Percentiles rank a stretch among this genome's conserved stretches.
These are phyloP conservation scores for Colletotrichum costaricense DNA, from an alignment of 2,329 filamentous ascomycete species.

Conservation along the genomic window DNA sequence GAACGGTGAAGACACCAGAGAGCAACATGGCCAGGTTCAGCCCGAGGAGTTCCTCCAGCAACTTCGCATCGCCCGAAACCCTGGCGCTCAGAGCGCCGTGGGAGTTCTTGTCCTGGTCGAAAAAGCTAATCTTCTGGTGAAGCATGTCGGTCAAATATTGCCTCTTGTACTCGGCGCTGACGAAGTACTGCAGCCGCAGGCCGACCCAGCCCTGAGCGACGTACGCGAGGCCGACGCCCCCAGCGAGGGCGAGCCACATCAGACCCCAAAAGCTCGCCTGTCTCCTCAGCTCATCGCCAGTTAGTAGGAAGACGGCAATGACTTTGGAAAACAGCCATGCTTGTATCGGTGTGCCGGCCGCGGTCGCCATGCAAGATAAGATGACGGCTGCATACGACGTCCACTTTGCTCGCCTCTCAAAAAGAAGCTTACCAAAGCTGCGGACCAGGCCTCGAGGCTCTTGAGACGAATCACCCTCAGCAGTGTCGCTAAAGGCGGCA, in stretches of 20 bases:
- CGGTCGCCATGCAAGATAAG: conserved; percentile 40
- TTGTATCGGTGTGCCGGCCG: conserved; percentile 42
- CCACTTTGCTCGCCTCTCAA: conserved; percentile 39
- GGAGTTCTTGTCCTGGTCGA: conserved; percentile 44
- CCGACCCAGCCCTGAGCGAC: conserved; percentile 40
- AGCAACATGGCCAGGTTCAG: conserved; percentile 45
- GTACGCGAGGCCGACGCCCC: conserved; percentile 43
- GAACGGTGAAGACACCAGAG: conserved; percentile 43
- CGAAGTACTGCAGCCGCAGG: conserved; percentile 22
- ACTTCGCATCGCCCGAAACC: conserved; percentile 44
- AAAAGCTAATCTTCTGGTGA: conserved; percentile 43
- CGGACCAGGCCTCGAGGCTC: conserved; percentile 25
- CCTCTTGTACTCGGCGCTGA: conserved; percentile 36
- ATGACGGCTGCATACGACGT: conserved; percentile 40
- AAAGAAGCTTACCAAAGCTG: conserved; percentile 37
- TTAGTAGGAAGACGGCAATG: conserved; percentile 40
- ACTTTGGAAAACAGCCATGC: conserved; percentile 45
- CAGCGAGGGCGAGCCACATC: conserved; percentile 46
- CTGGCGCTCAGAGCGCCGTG: conserved; percentile 42
- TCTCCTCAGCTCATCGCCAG: conserved; percentile 29
- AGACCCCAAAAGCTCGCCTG: conserved; percentile 43
- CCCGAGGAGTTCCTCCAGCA: conserved; percentile 46
- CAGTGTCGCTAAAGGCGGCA: not conserved
- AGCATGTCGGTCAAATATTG: conserved; percentile 45
- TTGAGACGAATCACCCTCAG: not conserved